A percentile compares a stretch with the other conserved stretches of the same genome.
Evolutionary conservation across 306 rosid genomes (phyloP).

Genomic region (Erythrophleum fordii): DNA sequence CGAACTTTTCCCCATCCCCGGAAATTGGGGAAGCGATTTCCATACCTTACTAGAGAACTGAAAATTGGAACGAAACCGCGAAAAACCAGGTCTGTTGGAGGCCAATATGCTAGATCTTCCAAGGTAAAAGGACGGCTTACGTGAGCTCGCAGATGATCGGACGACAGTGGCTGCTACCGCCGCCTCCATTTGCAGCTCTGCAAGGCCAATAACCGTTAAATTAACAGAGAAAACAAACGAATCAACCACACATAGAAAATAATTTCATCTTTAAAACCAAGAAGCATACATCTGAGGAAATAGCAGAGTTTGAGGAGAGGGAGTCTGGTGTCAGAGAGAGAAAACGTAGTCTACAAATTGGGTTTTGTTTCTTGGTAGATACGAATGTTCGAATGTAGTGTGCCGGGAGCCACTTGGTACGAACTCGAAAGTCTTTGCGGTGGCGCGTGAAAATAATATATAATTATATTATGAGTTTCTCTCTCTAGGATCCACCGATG

Average conservation of each 20-base stretch:
- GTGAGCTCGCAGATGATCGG: slow-evolving; percentile 44
- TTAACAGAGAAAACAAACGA: neutral
- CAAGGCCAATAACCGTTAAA: neutral
- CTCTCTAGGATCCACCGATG: too few species aligned
- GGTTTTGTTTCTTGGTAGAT: too few species aligned
- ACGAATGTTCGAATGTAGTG: too few species aligned
- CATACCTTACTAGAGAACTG: slow-evolving; percentile 58
- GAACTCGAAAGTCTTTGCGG: too few species aligned
- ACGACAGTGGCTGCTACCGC: slow-evolving; percentile 44
- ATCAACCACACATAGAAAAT: neutral
- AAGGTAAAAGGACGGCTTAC: slow-evolving; percentile 27
- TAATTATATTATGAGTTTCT: too few species aligned
- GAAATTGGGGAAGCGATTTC: neutral
- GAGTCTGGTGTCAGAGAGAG: slow-evolving; percentile 1
- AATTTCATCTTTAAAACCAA: neutral
- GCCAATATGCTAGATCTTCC: slow-evolving; percentile 43
- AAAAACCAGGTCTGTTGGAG: slow-evolving; percentile 36
- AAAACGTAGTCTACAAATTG: too few species aligned
- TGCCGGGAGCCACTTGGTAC: too few species aligned
- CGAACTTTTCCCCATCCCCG: neutral
- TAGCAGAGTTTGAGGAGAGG: slow-evolving; percentile 26
- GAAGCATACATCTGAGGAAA: slow-evolving; percentile 15
- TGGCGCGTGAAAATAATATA: too few species aligned
- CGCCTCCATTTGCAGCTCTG: slow-evolving; percentile 60
- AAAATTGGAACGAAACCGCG: slow-evolving; percentile 46